Evolutionary conservation across 768 basidiomycete species (phyloP).

Genomic region (Tulasnella sp.): DNA sequence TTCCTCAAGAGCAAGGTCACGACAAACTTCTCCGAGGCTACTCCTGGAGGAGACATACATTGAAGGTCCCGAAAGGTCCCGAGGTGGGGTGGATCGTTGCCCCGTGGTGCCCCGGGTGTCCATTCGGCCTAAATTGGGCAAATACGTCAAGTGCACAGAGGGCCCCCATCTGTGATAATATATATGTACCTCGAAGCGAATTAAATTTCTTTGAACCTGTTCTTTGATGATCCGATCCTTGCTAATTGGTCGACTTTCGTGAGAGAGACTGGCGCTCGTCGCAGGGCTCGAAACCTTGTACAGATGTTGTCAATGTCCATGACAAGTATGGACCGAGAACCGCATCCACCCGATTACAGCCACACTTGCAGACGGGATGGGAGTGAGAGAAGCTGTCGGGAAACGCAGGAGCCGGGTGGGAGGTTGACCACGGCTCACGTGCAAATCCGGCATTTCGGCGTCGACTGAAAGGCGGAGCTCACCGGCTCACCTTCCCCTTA

Average conservation of each 20-base stretch:
- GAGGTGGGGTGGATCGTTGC: neutral
- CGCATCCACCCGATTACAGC: neutral
- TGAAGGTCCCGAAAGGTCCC: neutral
- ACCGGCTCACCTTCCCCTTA: neutral
- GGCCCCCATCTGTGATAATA: neutral
- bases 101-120: neutral
- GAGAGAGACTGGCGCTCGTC: neutral
- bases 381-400: neutral
- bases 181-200: neutral
- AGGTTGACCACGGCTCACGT: neutral
- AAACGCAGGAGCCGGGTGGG: neutral
- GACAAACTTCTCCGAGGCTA: conserved; percentile 46
- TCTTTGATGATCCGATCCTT: neutral
- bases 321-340: neutral
- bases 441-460: neutral
- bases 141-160: neutral
- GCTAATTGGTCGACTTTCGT: neutral
- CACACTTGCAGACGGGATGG: neutral
- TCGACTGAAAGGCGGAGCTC: neutral
- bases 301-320: neutral
- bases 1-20: conserved; percentile 68
- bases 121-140: neutral
- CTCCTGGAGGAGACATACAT: neutral
- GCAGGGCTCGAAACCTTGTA: neutral
- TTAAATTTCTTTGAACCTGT: neutral